Evolutionary conservation across 2,329 filamentous ascomycete species (phyloP).

Genomic region (Botryosphaeria agaves): DNA sequence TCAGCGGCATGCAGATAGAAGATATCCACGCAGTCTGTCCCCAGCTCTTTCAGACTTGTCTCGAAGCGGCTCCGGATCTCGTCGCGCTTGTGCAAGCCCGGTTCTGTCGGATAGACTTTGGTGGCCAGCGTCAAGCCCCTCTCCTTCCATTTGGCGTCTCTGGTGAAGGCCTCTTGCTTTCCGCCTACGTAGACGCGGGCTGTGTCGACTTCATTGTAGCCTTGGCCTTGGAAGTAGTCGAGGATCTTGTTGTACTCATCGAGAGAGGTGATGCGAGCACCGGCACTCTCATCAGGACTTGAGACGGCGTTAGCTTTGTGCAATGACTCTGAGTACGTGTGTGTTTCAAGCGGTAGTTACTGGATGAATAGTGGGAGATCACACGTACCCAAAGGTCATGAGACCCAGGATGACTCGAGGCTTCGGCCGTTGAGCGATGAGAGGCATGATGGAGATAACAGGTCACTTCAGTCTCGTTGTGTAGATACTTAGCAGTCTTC

Average conservation of each 20-base stretch:
- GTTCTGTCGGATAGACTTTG: constrained; percentile 49
- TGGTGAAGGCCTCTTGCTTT: constrained; percentile 63
- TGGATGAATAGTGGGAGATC: neutral
- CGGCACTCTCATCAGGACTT: constrained; percentile 37
- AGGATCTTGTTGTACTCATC: constrained; percentile 55
- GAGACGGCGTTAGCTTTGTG: neutral
- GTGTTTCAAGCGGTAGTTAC: too few species aligned
- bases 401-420: constrained; percentile 65
- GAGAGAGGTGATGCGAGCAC: constrained; percentile 56
- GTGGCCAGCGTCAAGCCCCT: constrained; percentile 64
- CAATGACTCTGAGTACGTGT: constrained; percentile 1
- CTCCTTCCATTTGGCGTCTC: constrained; percentile 59
- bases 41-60: constrained; percentile 52
- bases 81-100: constrained; percentile 44
- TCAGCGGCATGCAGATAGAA: constrained; percentile 59
- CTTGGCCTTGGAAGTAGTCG: constrained; percentile 58
- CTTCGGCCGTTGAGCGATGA: constrained; percentile 28
- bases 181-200: constrained; percentile 57
- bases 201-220: constrained; percentile 76
- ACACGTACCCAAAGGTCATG: constrained; percentile 56
- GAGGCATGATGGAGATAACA: constrained; percentile 18
- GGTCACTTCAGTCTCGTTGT: too few species aligned
- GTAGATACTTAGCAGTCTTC: neutral
- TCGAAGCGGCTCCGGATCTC: constrained; percentile 49
- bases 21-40: constrained; percentile 59